Evolutionary conservation across 106 monocot genomes (phyloP).

Genomic region (Acanthochlamys bracteata): DNA sequence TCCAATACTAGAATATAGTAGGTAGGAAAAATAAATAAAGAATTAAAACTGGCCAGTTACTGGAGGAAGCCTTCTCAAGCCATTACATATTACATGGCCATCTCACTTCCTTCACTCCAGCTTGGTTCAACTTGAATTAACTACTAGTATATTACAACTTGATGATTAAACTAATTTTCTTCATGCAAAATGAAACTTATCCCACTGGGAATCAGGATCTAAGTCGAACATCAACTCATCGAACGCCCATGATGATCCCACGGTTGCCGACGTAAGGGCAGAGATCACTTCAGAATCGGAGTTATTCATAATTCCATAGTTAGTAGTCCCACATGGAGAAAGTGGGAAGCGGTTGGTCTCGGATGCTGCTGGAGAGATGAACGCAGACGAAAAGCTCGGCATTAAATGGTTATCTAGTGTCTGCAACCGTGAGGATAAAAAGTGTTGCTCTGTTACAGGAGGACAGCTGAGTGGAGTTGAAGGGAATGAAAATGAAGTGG

Average conservation of each 20-base stretch:
- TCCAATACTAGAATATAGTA: too few species aligned
- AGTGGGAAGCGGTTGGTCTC: constrained; percentile 34
- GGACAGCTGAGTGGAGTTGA: constrained; percentile 12
- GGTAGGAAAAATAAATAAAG: background rate
- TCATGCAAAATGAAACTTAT: too few species aligned
- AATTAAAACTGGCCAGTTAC: background rate
- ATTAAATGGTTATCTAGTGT: constrained; percentile 1
- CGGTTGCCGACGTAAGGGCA: constrained; percentile 1
- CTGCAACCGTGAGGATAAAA: constrained; percentile 15
- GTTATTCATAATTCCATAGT: background rate
- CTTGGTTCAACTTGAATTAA: too few species aligned
- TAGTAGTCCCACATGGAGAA: constrained; percentile 12
- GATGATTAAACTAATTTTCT: too few species aligned
- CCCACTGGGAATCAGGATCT: too few species aligned
- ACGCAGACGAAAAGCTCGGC: constrained; percentile 8
- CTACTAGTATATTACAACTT: too few species aligned
- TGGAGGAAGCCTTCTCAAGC: background rate
- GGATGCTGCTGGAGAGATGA: constrained; percentile 28
- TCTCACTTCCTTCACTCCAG: background rate
- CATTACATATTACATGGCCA: background rate
- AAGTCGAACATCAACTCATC: too few species aligned
- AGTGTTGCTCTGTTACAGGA: constrained; percentile 6
- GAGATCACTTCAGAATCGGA: constrained; percentile 13
- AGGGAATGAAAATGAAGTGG: constrained; percentile 21
- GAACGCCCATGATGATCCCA: too few species aligned